Base-by-base conservation (phyloP, 1,284 basidiomycete species). In the Leucoagaricus sp. region DNA sequence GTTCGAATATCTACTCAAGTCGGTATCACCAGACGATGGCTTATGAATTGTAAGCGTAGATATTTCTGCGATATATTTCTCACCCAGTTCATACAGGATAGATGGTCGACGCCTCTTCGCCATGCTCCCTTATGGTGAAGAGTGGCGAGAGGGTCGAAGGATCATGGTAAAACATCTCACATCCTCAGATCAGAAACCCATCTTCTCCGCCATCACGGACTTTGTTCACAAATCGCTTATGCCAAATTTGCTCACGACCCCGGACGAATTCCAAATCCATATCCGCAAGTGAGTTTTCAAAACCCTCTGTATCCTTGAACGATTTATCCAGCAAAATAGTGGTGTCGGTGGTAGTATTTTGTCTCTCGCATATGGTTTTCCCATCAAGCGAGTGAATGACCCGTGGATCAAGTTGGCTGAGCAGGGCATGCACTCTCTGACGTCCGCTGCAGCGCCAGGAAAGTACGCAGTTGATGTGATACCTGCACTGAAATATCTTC, bases 401-500 rank as follows among this genome's bases (percentile, higher is more conserved):
- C 51, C 51, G 1, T 53, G 51, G 51, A 53, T 53, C 12, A 21
- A 6, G 9, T 12, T 53, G 1, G 51, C 51, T 1, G 51, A 46
- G 2, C 5, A 46, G n/a, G 41, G 29, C 3, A 33, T 53, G 51
- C 31, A 53, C 4, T 45, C 28, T 26, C 31, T 53, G 3, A 53
- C 51, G 1, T 23, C 41, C 29, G 42, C 49, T 1, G 25, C 19
- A 13, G 31, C 52, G 4, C 58, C 58, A 3, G 58, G 58, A 12
- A 42, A 36, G 12, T 56, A 45, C 28, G 28, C 50, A 0, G 59
- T 60, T 8, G 59, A 60, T 25, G 50, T 55, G 2, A 4, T 60
- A 10, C 55, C 55, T 15, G 31, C 31, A 23, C 53, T 60, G 19
- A 55, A 45, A 29, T 36, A 57, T 15, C 26, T 60, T 17, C 59